Percentiles rank a stretch among this genome's conserved stretches.
These are phyloP conservation scores for Citrullus colocynthis DNA, from an alignment of 306 rosid species.

Conservation along the genomic window DNA sequence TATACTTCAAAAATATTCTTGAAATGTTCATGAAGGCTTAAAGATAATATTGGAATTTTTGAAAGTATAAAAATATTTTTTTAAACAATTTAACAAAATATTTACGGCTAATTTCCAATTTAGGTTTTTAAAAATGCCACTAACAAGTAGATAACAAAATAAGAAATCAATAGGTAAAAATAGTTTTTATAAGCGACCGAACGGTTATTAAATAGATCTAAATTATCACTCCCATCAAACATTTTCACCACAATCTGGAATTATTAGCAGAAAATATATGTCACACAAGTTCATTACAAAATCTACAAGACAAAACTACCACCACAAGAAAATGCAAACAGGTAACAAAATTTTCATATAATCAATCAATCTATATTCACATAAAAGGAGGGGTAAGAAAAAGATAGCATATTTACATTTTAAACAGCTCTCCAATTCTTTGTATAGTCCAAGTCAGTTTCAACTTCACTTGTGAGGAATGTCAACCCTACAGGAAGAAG, in stretches of 20 bases:
- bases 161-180: too few species aligned
- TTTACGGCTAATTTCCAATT: too few species aligned
- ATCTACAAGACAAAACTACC: background rate
- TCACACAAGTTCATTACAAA: background rate
- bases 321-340: background rate
- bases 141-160: too few species aligned
- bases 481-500: background rate
- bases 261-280: too few species aligned
- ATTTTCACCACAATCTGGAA: too few species aligned
- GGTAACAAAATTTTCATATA: background rate
- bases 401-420: background rate
- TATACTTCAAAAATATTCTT: too few species aligned
- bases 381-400: background rate
- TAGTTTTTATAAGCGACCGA: too few species aligned
- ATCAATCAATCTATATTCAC: background rate
- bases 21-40: too few species aligned
- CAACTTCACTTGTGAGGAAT: background rate
- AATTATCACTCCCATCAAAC: background rate
- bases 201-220: background rate
- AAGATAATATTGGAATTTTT: too few species aligned
- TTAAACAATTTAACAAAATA: too few species aligned
- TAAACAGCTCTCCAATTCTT: background rate
- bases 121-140: too few species aligned
- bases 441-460: background rate
- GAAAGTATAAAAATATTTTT: too few species aligned